phyloP scores from a whole-genome alignment of 768 basidiomycete species.

The Tricholoma saponaceum region DNA sequence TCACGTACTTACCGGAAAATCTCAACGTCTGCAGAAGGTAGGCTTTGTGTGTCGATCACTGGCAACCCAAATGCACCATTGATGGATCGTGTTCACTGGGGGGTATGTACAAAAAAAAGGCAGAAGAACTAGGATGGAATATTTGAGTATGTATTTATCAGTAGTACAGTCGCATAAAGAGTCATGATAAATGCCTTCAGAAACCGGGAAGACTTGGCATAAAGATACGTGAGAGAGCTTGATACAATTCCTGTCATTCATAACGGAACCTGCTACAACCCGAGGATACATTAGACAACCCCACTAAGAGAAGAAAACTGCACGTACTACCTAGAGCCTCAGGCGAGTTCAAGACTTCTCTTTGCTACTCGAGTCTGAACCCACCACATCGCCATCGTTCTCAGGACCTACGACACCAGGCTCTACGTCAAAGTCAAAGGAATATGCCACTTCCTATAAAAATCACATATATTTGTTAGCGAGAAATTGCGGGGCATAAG shows the following conservation, averaged over 20 bases:
- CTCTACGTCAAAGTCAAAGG: neutral
- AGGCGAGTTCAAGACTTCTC: too few species aligned
- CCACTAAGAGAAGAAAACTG: neutral
- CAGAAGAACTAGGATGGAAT: too few species aligned
- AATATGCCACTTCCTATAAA: neutral
- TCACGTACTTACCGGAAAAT: conserved; percentile 97
- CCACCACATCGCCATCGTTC: neutral
- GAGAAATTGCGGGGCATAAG: neutral
- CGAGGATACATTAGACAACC: neutral
- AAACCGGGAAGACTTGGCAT: too few species aligned
- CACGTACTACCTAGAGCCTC: neutral
- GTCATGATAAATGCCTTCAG: too few species aligned
- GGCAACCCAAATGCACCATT: too few species aligned
- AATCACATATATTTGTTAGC: neutral
- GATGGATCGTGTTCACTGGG: too few species aligned
- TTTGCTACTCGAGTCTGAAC: neutral
- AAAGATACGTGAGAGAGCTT: too few species aligned
- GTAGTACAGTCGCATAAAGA: too few species aligned
- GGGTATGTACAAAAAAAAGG: too few species aligned
- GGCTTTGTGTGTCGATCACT: conserved; percentile 97
- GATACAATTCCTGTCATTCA: too few species aligned
- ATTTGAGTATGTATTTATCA: too few species aligned
- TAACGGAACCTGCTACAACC: neutral
- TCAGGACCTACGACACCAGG: neutral
- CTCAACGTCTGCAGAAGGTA: conserved; percentile 95